phyloP scores from a whole-genome alignment of 805 yeast species.

The Candida sakaeoensis region DNA sequence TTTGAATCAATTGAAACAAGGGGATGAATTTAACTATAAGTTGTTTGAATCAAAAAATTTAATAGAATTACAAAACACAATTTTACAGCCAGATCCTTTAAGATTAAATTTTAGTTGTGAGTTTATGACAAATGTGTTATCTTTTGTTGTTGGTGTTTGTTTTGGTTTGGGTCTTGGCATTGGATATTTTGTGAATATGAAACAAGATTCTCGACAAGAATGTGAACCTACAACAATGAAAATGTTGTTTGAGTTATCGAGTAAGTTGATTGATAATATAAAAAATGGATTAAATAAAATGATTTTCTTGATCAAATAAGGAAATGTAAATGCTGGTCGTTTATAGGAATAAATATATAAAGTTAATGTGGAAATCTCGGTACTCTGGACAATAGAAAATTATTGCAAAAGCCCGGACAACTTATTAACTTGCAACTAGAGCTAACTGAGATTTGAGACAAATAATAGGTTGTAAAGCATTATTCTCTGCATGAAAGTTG shows the following conservation, averaged over 20 bases:
- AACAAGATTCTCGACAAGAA: not conserved
- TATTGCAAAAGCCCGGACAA: too few relatives aligned
- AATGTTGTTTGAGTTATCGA: slow-evolving; percentile 1
- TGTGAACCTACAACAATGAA: not conserved
- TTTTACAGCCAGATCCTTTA: slow-evolving; percentile 25
- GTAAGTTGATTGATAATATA: slow-evolving; percentile 1
- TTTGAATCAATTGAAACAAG: slow-evolving; percentile 21
- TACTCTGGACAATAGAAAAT: too few relatives aligned
- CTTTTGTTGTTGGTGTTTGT: slow-evolving; percentile 35
- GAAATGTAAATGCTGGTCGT: slow-evolving; percentile 6
- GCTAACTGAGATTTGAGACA: too few relatives aligned
- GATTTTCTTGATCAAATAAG: not conserved
- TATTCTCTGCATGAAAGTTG: too few relatives aligned
- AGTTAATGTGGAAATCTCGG: too few relatives aligned
- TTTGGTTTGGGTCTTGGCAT: slow-evolving; percentile 33
- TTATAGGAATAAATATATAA: not conserved
- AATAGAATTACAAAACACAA: slow-evolving; percentile 25
- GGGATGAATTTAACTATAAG: slow-evolving; percentile 24
- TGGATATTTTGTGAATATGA: slow-evolving; percentile 12
- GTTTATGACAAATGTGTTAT: slow-evolving; percentile 16
- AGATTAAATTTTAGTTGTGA: slow-evolving; percentile 14
- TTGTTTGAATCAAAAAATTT: slow-evolving; percentile 24
- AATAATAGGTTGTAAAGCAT: too few relatives aligned
- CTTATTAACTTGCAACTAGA: too few relatives aligned
- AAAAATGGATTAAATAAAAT: slow-evolving; percentile 1